Evolutionary conservation across 495 filamentous ascomycete species (phyloP).

Genomic region (Xylaria scruposa): DNA sequence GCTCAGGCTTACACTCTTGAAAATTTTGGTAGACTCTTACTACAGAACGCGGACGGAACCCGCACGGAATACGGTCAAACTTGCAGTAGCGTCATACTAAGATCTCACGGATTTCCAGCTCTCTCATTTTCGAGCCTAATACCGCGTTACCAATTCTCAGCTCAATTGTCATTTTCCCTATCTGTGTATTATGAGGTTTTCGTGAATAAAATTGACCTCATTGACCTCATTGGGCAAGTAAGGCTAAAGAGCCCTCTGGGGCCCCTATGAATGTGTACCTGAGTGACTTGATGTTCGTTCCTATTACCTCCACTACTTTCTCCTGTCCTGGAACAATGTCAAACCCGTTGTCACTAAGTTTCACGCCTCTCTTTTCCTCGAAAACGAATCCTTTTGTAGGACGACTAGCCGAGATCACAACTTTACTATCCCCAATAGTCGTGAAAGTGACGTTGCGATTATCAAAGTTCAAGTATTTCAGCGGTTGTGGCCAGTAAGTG

Average conservation of each 20-base stretch:
- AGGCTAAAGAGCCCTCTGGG: slow-evolving; percentile 29
- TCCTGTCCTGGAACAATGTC: slow-evolving; percentile 54
- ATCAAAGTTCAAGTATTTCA: slow-evolving; percentile 76
- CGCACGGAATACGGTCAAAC: too few species aligned
- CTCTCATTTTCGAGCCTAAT: not conserved
- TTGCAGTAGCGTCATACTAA: not conserved
- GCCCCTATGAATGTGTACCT: slow-evolving; percentile 42
- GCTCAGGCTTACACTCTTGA: not conserved
- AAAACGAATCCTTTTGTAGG: slow-evolving; percentile 59
- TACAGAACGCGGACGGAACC: not conserved
- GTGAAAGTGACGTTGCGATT: slow-evolving; percentile 41
- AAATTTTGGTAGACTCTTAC: not conserved
- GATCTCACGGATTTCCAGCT: not conserved
- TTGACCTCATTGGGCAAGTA: not conserved
- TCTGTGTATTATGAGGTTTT: not conserved
- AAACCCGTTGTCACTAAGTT: slow-evolving; percentile 55
- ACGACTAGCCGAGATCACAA: slow-evolving; percentile 44
- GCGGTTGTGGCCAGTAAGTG: slow-evolving; percentile 80
- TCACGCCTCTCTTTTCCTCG: slow-evolving; percentile 48
- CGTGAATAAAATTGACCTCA: not conserved
- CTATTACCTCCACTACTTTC: slow-evolving; percentile 37
- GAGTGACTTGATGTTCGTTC: slow-evolving; percentile 27
- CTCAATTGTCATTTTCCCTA: not conserved
- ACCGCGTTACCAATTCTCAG: not conserved
- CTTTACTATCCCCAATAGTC: slow-evolving; percentile 25